Conservation (phyloP, 768 basidiomycete species). For the Pisolithus orientalis region DNA sequence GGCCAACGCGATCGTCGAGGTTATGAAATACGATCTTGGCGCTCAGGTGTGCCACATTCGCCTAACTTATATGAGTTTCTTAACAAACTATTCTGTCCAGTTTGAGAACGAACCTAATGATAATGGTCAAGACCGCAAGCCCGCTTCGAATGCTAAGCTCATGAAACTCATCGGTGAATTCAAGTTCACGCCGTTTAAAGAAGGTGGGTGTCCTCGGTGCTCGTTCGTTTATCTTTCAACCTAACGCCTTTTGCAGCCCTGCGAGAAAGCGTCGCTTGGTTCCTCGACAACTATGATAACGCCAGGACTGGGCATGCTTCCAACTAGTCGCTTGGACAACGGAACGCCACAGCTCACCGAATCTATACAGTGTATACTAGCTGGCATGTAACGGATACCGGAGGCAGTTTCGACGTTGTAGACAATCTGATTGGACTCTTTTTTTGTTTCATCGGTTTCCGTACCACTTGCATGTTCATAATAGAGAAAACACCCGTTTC, state of each 20-base stretch:
- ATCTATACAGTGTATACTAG: no score
- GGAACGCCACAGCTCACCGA: no score
- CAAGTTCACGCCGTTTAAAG: constrained; percentile 86
- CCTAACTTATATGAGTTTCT: neutral
- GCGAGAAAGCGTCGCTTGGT: constrained; percentile 78
- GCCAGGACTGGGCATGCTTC: constrained; percentile 48
- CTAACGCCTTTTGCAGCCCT: constrained; percentile 46
- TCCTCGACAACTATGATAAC: constrained; percentile 71
- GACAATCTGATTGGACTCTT: neutral
- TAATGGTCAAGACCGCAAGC: constrained; percentile 95
- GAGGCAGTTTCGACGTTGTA: constrained; percentile 3
- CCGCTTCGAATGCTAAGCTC: constrained; percentile 89
- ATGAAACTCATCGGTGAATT: constrained; percentile 71
- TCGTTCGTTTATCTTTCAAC: neutral
- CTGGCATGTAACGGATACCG: constrained; percentile 11
- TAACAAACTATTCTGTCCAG: constrained; percentile 30
- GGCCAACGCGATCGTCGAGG: constrained; percentile 85
- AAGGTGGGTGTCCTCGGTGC: constrained; percentile 42
- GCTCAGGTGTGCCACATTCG: constrained; percentile 47
- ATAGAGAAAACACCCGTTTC: neutral
- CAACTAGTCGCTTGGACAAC: no score
- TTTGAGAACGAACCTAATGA: constrained; percentile 65
- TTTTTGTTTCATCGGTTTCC: no score
- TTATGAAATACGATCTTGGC: constrained; percentile 71
- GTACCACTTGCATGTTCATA: no score